Conservation (phyloP, 352 stramenopile genomes). For the Globisporangium spiculum region DNA sequence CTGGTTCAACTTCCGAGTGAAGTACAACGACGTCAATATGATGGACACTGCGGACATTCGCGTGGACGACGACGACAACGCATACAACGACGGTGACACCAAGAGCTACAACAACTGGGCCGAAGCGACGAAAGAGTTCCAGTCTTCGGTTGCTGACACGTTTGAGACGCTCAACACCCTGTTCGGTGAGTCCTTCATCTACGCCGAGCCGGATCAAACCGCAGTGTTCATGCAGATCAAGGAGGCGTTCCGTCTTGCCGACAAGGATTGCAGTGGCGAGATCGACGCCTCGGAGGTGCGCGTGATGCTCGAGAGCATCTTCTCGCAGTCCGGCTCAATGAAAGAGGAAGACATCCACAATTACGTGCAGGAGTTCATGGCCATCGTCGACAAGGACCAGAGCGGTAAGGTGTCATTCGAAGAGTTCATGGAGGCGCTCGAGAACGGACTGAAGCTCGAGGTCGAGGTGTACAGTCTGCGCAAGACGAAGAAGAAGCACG, state of each 20-base stretch:
- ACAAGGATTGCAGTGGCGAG: constrained; percentile 79
- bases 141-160: constrained; percentile 47
- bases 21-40: constrained; percentile 39
- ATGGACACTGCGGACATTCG: constrained; percentile 50
- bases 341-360: constrained; percentile 63
- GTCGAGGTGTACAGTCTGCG: constrained; percentile 63
- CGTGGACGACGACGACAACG: constrained; percentile 22
- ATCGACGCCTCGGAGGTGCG: constrained; percentile 77
- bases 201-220: constrained; percentile 77
- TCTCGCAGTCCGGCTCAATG: constrained; percentile 63
- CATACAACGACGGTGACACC: constrained; percentile 14
- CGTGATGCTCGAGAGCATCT: constrained; percentile 75
- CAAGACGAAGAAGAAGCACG: constrained; percentile 16
- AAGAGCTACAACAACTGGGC: constrained; percentile 50
- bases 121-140: constrained; percentile 45
- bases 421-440: constrained; percentile 74
- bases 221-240: constrained; percentile 89
- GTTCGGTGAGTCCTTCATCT: constrained; percentile 72
- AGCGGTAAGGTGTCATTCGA: constrained; percentile 78
- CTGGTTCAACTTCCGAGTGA: constrained; percentile 71
- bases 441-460: constrained; percentile 74
- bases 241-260: constrained; percentile 72
- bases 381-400: constrained; percentile 56
- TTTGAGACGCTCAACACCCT: constrained; percentile 75
- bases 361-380: constrained; percentile 76